A percentile compares a stretch with the other conserved stretches of the same genome.
phyloP scores from a whole-genome alignment of 2,329 filamentous ascomycete species.

The Ophiostoma triangulosporum region DNA sequence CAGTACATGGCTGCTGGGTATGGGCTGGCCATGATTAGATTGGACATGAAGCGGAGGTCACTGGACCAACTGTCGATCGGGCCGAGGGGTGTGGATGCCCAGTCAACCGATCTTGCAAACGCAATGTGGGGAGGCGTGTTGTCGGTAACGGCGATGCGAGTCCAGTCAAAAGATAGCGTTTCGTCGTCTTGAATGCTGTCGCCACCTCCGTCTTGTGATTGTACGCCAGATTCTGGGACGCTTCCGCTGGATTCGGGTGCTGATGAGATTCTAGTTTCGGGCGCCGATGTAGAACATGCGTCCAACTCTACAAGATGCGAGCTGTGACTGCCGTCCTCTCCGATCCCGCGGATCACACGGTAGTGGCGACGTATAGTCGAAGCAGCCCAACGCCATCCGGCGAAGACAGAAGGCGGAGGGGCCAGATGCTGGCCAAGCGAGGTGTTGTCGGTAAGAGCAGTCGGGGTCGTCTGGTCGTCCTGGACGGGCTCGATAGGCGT shows the following conservation, averaged over 20 bases:
- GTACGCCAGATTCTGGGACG: background rate
- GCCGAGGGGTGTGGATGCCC: slow-evolving; percentile 58
- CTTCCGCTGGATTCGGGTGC: background rate
- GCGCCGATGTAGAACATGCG: slow-evolving; percentile 25
- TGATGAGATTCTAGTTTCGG: slow-evolving; percentile 14
- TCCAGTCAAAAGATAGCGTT: slow-evolving; percentile 65
- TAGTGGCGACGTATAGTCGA: slow-evolving; percentile 56
- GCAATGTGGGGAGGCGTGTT: slow-evolving; percentile 56
- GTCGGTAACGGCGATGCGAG: slow-evolving; percentile 49
- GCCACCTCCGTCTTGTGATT: background rate
- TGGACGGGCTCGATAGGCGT: too few relatives aligned
- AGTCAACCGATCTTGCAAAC: slow-evolving; percentile 59
- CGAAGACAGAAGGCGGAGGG: slow-evolving; percentile 28
- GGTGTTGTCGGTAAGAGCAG: background rate
- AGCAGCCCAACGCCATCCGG: slow-evolving; percentile 54
- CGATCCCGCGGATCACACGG: slow-evolving; percentile 49
- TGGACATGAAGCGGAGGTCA: slow-evolving; percentile 65
- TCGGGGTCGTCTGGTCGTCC: background rate
- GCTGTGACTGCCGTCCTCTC: background rate
- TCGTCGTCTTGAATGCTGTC: background rate
- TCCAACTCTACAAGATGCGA: background rate
- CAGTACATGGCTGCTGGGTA: slow-evolving; percentile 69
- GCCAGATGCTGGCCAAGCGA: background rate
- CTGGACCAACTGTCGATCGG: slow-evolving; percentile 61
- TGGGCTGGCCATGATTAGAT: slow-evolving; percentile 67